Evolutionary conservation across 108 stramenopile genomes (phyloP).

Genomic region (Heterococcus sp.): DNA sequence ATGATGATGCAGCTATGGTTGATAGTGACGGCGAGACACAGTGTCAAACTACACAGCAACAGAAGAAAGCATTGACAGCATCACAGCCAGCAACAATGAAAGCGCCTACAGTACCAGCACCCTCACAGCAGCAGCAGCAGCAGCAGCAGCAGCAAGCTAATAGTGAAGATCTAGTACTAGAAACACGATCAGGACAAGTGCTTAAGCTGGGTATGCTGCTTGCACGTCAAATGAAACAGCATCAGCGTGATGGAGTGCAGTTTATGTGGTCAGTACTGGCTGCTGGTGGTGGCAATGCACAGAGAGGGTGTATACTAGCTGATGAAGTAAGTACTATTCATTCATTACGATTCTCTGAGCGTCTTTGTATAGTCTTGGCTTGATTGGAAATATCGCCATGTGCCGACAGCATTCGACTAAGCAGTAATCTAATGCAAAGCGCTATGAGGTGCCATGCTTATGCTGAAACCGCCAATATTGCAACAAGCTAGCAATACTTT

Average conservation of each 20-base stretch:
- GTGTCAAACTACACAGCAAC: constrained; percentile 4
- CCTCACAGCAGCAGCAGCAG: neutral
- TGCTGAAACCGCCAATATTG: too few relatives aligned
- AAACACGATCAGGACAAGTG: constrained; percentile 1
- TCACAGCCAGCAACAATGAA: neutral
- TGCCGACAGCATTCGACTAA: too few relatives aligned
- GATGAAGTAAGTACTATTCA: constrained; percentile 67
- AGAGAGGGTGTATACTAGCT: constrained; percentile 75
- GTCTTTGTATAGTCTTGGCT: neutral
- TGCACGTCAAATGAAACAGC: constrained; percentile 41
- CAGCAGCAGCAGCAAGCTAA: neutral
- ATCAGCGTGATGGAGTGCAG: constrained; percentile 54
- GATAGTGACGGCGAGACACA: neutral
- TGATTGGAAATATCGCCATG: too few relatives aligned
- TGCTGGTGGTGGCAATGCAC: constrained; percentile 15
- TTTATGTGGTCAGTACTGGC: constrained; percentile 53
- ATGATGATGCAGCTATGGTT: too few relatives aligned
- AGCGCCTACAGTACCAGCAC: neutral
- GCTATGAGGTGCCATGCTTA: too few relatives aligned
- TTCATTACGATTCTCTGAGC: neutral
- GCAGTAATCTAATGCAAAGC: too few relatives aligned
- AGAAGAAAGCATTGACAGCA: constrained; percentile 1
- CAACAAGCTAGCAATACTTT: too few relatives aligned
- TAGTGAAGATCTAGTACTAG: constrained; percentile 9
- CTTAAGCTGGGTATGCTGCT: constrained; percentile 48